These are phyloP conservation scores for Cutaneotrichosporon cutaneum DNA, from an alignment of 1,284 basidiomycete species.

Conservation along the genomic window DNA sequence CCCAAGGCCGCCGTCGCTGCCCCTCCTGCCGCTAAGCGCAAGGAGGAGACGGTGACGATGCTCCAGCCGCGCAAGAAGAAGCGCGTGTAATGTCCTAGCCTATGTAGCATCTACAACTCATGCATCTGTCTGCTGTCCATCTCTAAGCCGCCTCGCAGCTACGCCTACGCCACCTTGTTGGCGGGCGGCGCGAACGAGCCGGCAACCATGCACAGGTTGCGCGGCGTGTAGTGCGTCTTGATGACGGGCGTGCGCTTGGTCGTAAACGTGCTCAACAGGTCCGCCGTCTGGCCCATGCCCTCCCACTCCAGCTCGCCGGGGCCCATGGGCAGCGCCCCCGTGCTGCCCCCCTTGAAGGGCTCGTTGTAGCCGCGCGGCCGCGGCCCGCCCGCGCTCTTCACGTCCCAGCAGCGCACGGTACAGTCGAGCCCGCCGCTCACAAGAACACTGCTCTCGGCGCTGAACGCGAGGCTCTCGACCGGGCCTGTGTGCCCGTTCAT, in stretches of 20 bases:
- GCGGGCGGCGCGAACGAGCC: slow-evolving; percentile 58
- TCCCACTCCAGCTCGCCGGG: slow-evolving; percentile 37
- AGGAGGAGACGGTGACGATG: slow-evolving; percentile 47
- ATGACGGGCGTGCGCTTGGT: slow-evolving; percentile 93
- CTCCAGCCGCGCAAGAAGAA: slow-evolving; percentile 53
- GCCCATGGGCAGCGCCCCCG: slow-evolving; percentile 38
- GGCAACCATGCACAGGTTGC: slow-evolving; percentile 88
- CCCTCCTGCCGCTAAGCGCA: slow-evolving; percentile 37
- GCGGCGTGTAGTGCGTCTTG: slow-evolving; percentile 88
- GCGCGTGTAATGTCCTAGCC: slow-evolving; percentile 21
- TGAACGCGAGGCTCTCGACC: slow-evolving; percentile 87
- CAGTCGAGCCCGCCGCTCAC: slow-evolving; percentile 88
- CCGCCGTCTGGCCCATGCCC: slow-evolving; percentile 55
- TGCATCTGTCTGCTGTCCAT: slow-evolving; percentile 14
- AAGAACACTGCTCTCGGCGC: slow-evolving; percentile 82
- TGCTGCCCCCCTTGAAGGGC: not conserved
- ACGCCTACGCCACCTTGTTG: slow-evolving; percentile 22
- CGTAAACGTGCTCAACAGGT: slow-evolving; percentile 84
- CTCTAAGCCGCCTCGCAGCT: not conserved
- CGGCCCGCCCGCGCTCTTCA: slow-evolving; percentile 72
- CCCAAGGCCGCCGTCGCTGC: slow-evolving; percentile 28
- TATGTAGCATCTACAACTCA: slow-evolving; percentile 18
- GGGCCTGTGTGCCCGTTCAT: slow-evolving; percentile 91
- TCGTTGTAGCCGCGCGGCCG: slow-evolving; percentile 15
- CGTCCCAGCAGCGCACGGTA: slow-evolving; percentile 96